Percentiles rank a stretch among this genome's conserved stretches.
Evolutionary conservation across 2,329 filamentous ascomycete genomes (phyloP).

Genomic region (Rutstroemia sp.): DNA sequence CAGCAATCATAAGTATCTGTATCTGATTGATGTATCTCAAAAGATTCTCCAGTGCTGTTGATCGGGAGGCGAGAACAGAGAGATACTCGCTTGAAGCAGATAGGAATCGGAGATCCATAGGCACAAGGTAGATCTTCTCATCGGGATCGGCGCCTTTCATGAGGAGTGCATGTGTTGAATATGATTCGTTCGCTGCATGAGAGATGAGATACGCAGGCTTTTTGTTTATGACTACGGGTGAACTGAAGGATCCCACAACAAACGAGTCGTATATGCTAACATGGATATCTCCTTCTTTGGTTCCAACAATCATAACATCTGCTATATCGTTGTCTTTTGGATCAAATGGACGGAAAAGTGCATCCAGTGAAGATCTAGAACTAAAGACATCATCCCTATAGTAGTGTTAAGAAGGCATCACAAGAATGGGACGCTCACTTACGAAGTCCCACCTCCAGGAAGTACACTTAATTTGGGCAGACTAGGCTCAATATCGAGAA

Average conservation of each 20-base stretch:
- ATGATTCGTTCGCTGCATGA: constrained; percentile 65
- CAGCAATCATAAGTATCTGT: constrained; percentile 68
- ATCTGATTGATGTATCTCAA: constrained; percentile 79
- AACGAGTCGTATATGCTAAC: constrained; percentile 83
- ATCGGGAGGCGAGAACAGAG: constrained; percentile 76
- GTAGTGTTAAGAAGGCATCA: constrained; percentile 7
- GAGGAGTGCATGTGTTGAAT: constrained; percentile 71
- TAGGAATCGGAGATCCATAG: constrained; percentile 78
- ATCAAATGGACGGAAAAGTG: constrained; percentile 32
- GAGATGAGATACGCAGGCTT: constrained; percentile 33
- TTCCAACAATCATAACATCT: constrained; percentile 71
- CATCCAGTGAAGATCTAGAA: constrained; percentile 28
- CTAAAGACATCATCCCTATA: constrained; percentile 30
- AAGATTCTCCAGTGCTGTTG: constrained; percentile 80
- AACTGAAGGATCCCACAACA: constrained; percentile 60
- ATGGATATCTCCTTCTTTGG: constrained; percentile 62
- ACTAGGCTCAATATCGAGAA: constrained; percentile 68
- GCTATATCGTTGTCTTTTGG: constrained; percentile 65
- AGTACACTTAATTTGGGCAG: constrained; percentile 70
- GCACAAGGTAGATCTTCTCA: constrained; percentile 52
- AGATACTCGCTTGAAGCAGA: constrained; percentile 72
- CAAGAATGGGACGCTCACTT: constrained; percentile 29
- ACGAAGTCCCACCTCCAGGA: constrained; percentile 57
- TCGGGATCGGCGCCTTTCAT: constrained; percentile 39
- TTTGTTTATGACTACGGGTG: constrained; percentile 30